phyloP scores from a whole-genome alignment of 768 basidiomycete genomes.

The Amanita phalloides region DNA sequence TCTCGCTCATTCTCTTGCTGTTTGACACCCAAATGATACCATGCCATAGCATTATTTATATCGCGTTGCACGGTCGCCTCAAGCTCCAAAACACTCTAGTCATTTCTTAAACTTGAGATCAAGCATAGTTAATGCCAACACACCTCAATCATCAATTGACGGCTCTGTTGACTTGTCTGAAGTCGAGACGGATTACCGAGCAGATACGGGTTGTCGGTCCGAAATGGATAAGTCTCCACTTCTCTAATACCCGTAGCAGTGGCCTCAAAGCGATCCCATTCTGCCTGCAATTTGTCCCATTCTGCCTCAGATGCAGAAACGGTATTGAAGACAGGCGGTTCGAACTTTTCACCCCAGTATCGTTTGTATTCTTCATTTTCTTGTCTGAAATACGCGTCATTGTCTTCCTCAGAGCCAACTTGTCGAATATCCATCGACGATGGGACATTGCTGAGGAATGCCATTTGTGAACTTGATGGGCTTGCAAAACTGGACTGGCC shows the following conservation, averaged over 20 bases:
- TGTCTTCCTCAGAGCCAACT: slow-evolving; percentile 16
- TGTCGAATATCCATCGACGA: neutral
- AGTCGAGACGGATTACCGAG: slow-evolving; percentile 46
- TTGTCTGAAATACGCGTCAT: slow-evolving; percentile 60
- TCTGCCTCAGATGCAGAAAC: slow-evolving; percentile 8
- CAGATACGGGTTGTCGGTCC: slow-evolving; percentile 69
- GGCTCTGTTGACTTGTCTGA: slow-evolving; percentile 27
- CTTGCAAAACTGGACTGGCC: neutral
- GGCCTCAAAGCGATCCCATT: slow-evolving; percentile 80
- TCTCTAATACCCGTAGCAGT: slow-evolving; percentile 53
- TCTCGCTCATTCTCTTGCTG: slow-evolving; percentile 99
- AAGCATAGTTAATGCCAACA: slow-evolving; percentile 8
- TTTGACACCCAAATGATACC: slow-evolving; percentile 91
- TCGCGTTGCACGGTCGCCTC: slow-evolving; percentile 85
- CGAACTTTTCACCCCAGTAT: slow-evolving; percentile 33
- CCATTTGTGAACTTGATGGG: neutral
- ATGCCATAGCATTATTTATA: slow-evolving; percentile 57
- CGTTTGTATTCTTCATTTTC: slow-evolving; percentile 58
- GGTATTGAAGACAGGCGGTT: slow-evolving; percentile 14
- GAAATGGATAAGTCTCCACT: slow-evolving; percentile 57
- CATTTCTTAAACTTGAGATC: slow-evolving; percentile 9
- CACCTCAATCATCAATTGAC: slow-evolving; percentile 32
- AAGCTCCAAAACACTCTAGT: slow-evolving; percentile 73
- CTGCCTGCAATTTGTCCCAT: slow-evolving; percentile 63
- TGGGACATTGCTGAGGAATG: neutral